These are phyloP conservation scores for Sclerotinia nivalis DNA, from an alignment of 2,329 filamentous ascomycete species.

Conservation along the genomic window DNA sequence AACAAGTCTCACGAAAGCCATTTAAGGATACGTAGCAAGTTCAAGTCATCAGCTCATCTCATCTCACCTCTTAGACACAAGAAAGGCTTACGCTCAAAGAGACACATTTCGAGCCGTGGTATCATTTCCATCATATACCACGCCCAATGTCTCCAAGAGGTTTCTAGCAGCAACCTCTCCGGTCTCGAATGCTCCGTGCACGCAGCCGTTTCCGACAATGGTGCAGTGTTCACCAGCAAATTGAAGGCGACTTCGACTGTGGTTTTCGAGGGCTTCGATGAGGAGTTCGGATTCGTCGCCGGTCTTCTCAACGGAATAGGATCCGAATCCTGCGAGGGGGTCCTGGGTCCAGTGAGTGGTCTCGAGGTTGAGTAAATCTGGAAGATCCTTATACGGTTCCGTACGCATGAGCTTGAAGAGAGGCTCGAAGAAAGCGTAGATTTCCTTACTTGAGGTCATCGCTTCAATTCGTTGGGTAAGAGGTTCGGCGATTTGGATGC, in stretches of 20 bases:
- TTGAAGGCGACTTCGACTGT: conserved; percentile 44
- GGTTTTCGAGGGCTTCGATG: conserved; percentile 43
- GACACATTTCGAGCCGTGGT: conserved; percentile 31
- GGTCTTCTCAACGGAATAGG: conserved; percentile 48
- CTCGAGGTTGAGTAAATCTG: conserved; percentile 44
- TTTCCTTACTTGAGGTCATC: conserved; percentile 44
- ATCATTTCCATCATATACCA: conserved; percentile 42
- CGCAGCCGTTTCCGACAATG: conserved; percentile 46
- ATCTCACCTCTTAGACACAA: conserved; percentile 16
- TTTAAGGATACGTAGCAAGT: conserved; percentile 21
- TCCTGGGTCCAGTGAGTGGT: conserved; percentile 49
- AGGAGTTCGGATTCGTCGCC: conserved; percentile 45
- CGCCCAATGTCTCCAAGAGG: conserved; percentile 43
- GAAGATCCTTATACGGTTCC: conserved; percentile 48
- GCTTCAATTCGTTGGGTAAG: conserved; percentile 48
- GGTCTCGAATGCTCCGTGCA: conserved; percentile 48
- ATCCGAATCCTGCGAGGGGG: conserved; percentile 47
- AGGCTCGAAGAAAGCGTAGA: conserved; percentile 48
- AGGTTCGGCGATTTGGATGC: conserved; percentile 47
- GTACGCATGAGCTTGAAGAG: conserved; percentile 48
- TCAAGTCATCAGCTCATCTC: conserved; percentile 20
- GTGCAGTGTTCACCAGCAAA: conserved; percentile 48
- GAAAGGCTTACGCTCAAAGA: conserved; percentile 25
- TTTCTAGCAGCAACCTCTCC: conserved; percentile 47
- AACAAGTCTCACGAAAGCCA: conserved; percentile 24